Conservation (phyloP, 73 alveolate species). For the Paramecium tetraurelia region DNA sequence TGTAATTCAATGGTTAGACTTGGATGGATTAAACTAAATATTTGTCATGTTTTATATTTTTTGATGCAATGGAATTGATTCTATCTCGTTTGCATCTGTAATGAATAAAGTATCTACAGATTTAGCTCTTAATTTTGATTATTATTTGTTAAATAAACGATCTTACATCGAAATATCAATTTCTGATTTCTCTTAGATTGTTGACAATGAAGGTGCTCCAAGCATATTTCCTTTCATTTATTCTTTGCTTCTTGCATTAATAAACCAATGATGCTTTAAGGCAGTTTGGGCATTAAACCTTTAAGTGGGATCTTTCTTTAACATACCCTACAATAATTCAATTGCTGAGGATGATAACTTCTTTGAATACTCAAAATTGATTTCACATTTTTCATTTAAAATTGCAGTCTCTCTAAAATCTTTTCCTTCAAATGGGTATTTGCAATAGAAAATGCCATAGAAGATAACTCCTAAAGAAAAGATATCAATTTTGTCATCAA, state of each 20-base stretch:
- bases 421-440: conserved; percentile 58
- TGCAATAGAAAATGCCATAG: conserved; percentile 34
- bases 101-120: conserved; percentile 13
- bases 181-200: conserved; percentile 40
- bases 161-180: not conserved
- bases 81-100: not conserved
- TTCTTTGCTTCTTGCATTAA: not conserved
- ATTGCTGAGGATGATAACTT: conserved; percentile 4
- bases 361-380: not conserved
- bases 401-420: conserved; percentile 38
- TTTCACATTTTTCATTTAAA: conserved; percentile 59
- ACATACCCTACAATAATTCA: not conserved
- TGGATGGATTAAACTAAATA: conserved; percentile 13
- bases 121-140: not conserved
- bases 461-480: conserved; percentile 56
- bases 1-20: not conserved
- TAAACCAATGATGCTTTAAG: conserved; percentile 38
- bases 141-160: not conserved
- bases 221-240: not conserved
- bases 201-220: conserved; percentile 22
- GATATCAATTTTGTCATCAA: conserved; percentile 56
- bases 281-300: not conserved
- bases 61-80: not conserved
- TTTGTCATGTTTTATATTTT: not conserved
- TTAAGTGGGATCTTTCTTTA: not conserved